Evolutionary conservation across 192 early-diverging fungal species (phyloP), one percentile per base, ranked within the genome.

Genomic region (Coemansia aciculifera): DNA sequence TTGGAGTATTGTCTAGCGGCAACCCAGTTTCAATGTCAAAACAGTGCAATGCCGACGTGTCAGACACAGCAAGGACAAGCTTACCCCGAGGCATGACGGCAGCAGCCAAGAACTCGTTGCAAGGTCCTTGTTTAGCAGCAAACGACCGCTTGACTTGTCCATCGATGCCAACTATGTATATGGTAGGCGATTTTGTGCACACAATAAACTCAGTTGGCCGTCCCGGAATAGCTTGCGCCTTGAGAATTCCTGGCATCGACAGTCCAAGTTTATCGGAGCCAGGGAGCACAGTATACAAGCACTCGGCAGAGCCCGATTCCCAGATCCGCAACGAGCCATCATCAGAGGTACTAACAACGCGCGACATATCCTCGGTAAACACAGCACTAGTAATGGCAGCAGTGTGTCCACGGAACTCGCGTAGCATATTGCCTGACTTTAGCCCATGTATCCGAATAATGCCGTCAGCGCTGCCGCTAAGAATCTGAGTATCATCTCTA

Each of bases 351-450:
- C 89, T 95, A 11, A 97, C 67, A 9, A 99, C 81, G 5, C 87
- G 82, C 5, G 82, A 63, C 70, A 88, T 89, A 56, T 96, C 91
- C 17, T 77, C 42, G 13, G 89, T 90, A 67, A 90, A 99, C 6
- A 87, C 56, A 0, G 87, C 93, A 52, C 85, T 82, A 75, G 96
- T 98, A 40, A 97, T 89, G 68, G 90, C 94, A 1, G 94, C 94
- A 2, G 90, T 86, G 68, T 99, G 97, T 0, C 97, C 97, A 19
- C 92, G 87, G 63, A 95, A 94, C 67, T 97, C 94, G 59, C 95
- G 93, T 4, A 98, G 76, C 69, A 89, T 89, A 52, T 95, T 96
- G 10, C 95, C 95, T 0, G 93, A 95, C 76, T 97, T 95, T 15
- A 97, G 72, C 13, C 95, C 97, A 74, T 97, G 94, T 23, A 98